Base-by-base conservation (phyloP, 352 stramenopile species). In the Pythium volutum region DNA sequence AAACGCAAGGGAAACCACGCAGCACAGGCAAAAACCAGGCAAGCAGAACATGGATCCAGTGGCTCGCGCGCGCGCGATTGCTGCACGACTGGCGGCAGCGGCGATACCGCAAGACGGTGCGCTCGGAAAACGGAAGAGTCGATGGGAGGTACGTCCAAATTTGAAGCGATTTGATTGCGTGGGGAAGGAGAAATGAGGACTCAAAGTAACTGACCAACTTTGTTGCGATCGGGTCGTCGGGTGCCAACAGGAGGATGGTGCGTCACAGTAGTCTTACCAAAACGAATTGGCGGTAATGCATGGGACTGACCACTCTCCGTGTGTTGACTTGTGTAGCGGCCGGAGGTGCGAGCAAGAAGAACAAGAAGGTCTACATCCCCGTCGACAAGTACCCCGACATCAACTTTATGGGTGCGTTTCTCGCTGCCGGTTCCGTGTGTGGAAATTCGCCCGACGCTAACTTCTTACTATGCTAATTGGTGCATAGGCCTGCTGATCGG, bases 281-380 rank as follows among this genome's bases (percentile, higher is more conserved):
- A 14, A 18, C 36, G 18, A 43, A 9, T 2, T 6, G 7, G 16
- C 14, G 18, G 14, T n/a, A 20, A 2, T 43, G 36, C 7, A 43
- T 22, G 36, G 9, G 6, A 6, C 14, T 43, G 36, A 22, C 36
- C 12, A 14, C 20, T 25, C 7, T 52, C 1, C 6, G 16, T 43
- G 18, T 26, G 25, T 49, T 47, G 23, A 20, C 4, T 48, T 46
- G 20, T 60, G 42, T 31, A 56, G 58, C 42, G 2, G 58, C 9
- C n/a, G 57, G 57, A 8, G 26, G 51, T 1, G 20, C 45, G n/a
- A 73, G 67, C 25, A 91, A 90, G 74, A 95, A 93, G 70, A 76
- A 73, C 66, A 95, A 95, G 78, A 97, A 97, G 78, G 80, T 97
- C 46, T 96, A 93, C 72, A 96, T 97, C 43, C 87, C 89, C 7